phyloP scores from a whole-genome alignment of 1,284 basidiomycete species.

The Cryptococcus sp. region DNA sequence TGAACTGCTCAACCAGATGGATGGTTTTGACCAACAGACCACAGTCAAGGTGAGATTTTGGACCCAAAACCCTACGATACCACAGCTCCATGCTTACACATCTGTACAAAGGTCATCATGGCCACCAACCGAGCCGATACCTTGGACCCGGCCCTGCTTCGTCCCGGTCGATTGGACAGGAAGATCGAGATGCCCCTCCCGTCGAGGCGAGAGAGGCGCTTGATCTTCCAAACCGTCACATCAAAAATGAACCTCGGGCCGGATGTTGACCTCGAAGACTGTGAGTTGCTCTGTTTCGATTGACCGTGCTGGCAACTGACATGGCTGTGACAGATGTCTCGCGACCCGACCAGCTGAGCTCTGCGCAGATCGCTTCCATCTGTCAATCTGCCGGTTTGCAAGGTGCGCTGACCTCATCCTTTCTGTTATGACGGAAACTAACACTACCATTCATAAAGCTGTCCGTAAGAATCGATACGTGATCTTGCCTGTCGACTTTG shows the following conservation, averaged over 20 bases:
- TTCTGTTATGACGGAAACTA: background rate
- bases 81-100: too few species aligned
- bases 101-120: slow-evolving; percentile 78
- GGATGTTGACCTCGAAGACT: slow-evolving; percentile 98
- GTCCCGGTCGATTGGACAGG: slow-evolving; percentile 94
- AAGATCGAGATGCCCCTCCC: slow-evolving; percentile 99
- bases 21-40: slow-evolving; percentile 98
- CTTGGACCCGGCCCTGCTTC: slow-evolving; percentile 91
- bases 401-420: slow-evolving; percentile 56
- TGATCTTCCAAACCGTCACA: slow-evolving; percentile 98
- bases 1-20: slow-evolving; percentile 99
- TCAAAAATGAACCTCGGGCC: slow-evolving; percentile 97
- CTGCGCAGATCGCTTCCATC: slow-evolving; percentile 92
- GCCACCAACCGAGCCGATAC: slow-evolving; percentile 96
- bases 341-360: slow-evolving; percentile 90
- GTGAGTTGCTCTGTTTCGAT: slow-evolving; percentile 54
- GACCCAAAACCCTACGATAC: too few species aligned
- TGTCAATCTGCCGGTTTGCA: slow-evolving; percentile 97
- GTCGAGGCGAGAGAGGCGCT: slow-evolving; percentile 87
- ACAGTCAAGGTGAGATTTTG: slow-evolving; percentile 96
- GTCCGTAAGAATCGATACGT: slow-evolving; percentile 98
- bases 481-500: slow-evolving; percentile 94
- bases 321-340: slow-evolving; percentile 69
- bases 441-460: slow-evolving; percentile 54
- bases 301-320: background rate